These are phyloP conservation scores for Arctium lappa DNA, from an alignment of 129 eudicot genomes.

Conservation along the genomic window DNA sequence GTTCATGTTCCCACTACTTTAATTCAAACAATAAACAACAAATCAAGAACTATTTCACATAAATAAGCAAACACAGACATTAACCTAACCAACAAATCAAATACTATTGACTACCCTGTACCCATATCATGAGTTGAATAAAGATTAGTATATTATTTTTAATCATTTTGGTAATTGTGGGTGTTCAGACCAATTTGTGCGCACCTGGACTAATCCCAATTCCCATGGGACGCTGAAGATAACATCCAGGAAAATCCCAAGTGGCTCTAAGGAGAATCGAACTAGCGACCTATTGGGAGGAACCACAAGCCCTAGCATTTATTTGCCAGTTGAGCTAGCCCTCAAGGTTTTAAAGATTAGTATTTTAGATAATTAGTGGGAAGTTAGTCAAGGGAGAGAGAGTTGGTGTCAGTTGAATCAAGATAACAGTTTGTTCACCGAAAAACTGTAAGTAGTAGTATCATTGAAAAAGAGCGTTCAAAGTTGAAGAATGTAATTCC, in stretches of 20 bases:
- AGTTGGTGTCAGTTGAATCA: background rate
- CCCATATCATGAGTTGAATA: constrained; percentile 6
- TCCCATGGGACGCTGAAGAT: background rate
- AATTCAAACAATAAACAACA: constrained; percentile 34
- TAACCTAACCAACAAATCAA: constrained; percentile 39
- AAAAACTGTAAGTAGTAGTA: too few species aligned
- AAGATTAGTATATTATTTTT: background rate
- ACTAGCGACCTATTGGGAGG: background rate
- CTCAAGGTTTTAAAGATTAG: background rate
- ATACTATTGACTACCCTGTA: constrained; percentile 17
- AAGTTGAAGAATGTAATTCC: background rate
- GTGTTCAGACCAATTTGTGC: background rate
- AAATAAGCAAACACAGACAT: constrained; percentile 21
- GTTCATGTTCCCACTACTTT: constrained; percentile 42
- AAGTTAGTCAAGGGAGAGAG: background rate
- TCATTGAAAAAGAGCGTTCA: background rate
- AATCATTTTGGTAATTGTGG: background rate
- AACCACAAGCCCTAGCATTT: background rate
- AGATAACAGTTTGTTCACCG: background rate
- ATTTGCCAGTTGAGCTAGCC: background rate
- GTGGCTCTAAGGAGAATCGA: background rate
- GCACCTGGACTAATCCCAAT: background rate
- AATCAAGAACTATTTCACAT: constrained; percentile 19
- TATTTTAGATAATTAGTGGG: background rate
- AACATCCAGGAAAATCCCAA: background rate